A percentile compares a stretch with the other conserved stretches of the same genome.
These are phyloP conservation scores for Anethum foeniculum DNA, from an alignment of 140 eudicot genomes.

Conservation along the genomic window DNA sequence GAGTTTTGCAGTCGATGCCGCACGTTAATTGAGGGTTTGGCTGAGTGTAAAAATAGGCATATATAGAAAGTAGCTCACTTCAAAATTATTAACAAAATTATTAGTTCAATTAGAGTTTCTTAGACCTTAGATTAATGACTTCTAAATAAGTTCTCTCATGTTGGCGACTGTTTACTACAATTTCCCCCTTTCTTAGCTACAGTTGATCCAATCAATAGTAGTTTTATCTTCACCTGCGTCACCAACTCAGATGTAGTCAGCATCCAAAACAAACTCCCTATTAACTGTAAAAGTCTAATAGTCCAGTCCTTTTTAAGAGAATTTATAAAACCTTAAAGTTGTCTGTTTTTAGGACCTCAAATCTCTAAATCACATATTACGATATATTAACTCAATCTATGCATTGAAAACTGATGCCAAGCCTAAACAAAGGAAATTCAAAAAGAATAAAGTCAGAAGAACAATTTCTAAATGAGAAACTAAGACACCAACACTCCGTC, in stretches of 20 bases:
- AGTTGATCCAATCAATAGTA: not conserved
- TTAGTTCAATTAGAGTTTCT: not conserved
- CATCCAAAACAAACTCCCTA: not conserved
- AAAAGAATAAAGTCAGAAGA: too few relatives aligned
- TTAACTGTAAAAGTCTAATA: too few relatives aligned
- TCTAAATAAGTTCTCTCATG: not conserved
- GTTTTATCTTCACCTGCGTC: not conserved
- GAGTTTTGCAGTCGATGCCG: not conserved
- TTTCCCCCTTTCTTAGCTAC: too few relatives aligned
- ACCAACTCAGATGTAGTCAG: not conserved
- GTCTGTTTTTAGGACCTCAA: too few relatives aligned
- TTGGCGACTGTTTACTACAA: too few relatives aligned
- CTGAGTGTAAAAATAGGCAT: not conserved
- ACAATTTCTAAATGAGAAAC: too few relatives aligned
- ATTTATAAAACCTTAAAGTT: too few relatives aligned
- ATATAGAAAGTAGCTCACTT: not conserved
- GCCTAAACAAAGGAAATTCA: too few relatives aligned
- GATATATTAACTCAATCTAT: too few relatives aligned
- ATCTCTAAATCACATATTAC: too few relatives aligned
- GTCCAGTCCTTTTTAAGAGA: not conserved
- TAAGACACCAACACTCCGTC: too few relatives aligned
- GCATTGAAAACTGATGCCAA: too few relatives aligned
- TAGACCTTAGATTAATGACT: not conserved
- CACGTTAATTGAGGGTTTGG: not conserved
- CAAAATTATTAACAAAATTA: not conserved